Evolutionary conservation across 805 yeast genomes (phyloP).

Genomic region (Huiozyma naganishii): DNA sequence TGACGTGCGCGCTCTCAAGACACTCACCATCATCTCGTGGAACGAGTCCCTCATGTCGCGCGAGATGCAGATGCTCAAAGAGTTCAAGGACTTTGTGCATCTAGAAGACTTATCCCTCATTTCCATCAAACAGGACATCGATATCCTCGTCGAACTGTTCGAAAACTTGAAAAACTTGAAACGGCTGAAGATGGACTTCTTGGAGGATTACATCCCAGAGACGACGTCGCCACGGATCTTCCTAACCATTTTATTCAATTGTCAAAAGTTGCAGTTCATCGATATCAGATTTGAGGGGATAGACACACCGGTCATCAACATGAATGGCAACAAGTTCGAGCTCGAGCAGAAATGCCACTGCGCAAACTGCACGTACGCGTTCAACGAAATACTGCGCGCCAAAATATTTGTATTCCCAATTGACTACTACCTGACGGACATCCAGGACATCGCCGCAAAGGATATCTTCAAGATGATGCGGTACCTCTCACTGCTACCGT

Average conservation of each 20-base stretch:
- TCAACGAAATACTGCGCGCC: slow-evolving; percentile 24
- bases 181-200: slow-evolving; percentile 33
- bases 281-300: slow-evolving; percentile 30
- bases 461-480: slow-evolving; percentile 31
- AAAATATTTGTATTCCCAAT: slow-evolving; percentile 24
- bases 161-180: slow-evolving; percentile 22
- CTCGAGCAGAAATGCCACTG: slow-evolving; percentile 26
- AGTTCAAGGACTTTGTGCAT: slow-evolving; percentile 29
- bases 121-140: slow-evolving; percentile 29
- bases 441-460: slow-evolving; percentile 24
- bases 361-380: slow-evolving; percentile 20
- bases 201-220: slow-evolving; percentile 27
- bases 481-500: slow-evolving; percentile 29
- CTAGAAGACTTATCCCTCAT: slow-evolving; percentile 33
- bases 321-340: slow-evolving; percentile 18
- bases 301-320: slow-evolving; percentile 23
- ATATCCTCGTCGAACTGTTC: slow-evolving; percentile 26
- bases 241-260: slow-evolving; percentile 25
- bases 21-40: slow-evolving; percentile 35
- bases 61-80: slow-evolving; percentile 28
- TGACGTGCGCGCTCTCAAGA: slow-evolving; percentile 27
- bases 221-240: slow-evolving; percentile 27
- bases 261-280: slow-evolving; percentile 28
- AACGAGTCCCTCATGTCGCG: slow-evolving; percentile 28
- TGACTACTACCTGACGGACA: slow-evolving; percentile 19